Base-by-base conservation (phyloP, 768 basidiomycete species). In the Inosperma sp. region DNA sequence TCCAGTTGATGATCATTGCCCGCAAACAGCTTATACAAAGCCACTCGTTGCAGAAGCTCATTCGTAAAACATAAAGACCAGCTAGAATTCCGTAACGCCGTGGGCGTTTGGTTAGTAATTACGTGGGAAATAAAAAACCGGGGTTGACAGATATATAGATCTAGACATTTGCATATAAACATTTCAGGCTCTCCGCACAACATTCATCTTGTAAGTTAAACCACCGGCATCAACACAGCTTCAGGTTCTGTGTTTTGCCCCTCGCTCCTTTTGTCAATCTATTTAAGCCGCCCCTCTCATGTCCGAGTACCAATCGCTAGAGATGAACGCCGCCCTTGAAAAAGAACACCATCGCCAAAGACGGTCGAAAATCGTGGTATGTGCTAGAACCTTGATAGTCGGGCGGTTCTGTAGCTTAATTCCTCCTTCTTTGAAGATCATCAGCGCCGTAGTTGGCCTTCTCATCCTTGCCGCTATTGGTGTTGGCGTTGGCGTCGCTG, bases 401-500 rank as follows among this genome's bases (percentile, higher is more conserved):
- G n/a, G n/a, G n/a, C n/a, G n/a, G n/a, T n/a, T n/a, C n/a, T n/a
- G n/a, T n/a, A n/a, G 30, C 27, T 25, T 31, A 14, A 9, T 31
- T n/a, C 14, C 2, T 8, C 30, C n/a, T 39, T 35, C 21, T 26
- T 31, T 55, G 10, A 42, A 87, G 86, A 73, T 83, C 52, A 68
- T 82, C 47, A 79, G 76, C 17, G 69, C 75, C 7, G 47, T 75
- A 12, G 49, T 83, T 40, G 72, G 61, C 9, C 57, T 88, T 21
- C 51, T 78, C 23, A 64, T 74, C 40, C 62, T 90, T 42, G 73
- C 82, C 29, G 78, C 68, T n/a, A 69, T 74, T 21, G 87, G 76
- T 35, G 76, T 86, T 47, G 74, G 72, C 21, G 75, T 84, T 17
- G 89, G 88, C 19, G 81, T 93, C 30, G 65, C 74, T 5, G 76